Base-by-base conservation (phyloP, 2,329 filamentous ascomycete genomes). In the Aspergillus tubingensis region DNA sequence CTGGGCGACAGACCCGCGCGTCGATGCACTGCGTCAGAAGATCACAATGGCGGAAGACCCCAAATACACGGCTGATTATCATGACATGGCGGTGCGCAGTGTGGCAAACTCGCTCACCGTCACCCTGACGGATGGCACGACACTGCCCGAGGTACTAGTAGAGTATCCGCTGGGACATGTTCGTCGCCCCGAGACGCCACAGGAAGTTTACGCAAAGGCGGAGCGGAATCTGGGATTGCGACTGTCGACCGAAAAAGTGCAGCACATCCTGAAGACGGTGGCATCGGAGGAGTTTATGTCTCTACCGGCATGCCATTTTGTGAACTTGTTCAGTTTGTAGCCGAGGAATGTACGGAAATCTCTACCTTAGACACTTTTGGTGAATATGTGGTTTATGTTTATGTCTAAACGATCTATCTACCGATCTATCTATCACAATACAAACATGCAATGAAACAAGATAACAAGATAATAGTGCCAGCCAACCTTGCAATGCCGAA, bases 61-160 rank as follows among this genome's bases (percentile, higher is more conserved):
- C 2, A 21, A 57, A 11, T 67, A 76, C 17, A 74, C 74, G 1
- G 38, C 43, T 10, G 70, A 73, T 54, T 77, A 77, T 57, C 59
- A 67, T 7, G 60, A 76, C 43, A 48, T 63, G 23, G 56, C 27
- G 10, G 30, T 36, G 32, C 27, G 49, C n/a, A 52, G 30, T 17
- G 32, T 52, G 19, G 27, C 49, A 3, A 52, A 52, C 11, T 36
- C 49, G 17, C 17, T 52, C 27, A 52, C 49, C 3, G 49, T 52
- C 11, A 38, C 27, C 8, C 11, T 52, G 30, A 21, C 17, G 5
- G 49, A 52, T 13, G 49, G 49, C 13, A 52, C 49, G 17, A 17
- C 19, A 5, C 8, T 52, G 27, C 30, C 27, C 1, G 30, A 52
- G 17, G 49, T 52, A 17, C 10, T 38, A 30, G 49, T 52, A 3